Base-by-base conservation (phyloP, 2,329 filamentous ascomycete species). In the Diaporthe eres region DNA sequence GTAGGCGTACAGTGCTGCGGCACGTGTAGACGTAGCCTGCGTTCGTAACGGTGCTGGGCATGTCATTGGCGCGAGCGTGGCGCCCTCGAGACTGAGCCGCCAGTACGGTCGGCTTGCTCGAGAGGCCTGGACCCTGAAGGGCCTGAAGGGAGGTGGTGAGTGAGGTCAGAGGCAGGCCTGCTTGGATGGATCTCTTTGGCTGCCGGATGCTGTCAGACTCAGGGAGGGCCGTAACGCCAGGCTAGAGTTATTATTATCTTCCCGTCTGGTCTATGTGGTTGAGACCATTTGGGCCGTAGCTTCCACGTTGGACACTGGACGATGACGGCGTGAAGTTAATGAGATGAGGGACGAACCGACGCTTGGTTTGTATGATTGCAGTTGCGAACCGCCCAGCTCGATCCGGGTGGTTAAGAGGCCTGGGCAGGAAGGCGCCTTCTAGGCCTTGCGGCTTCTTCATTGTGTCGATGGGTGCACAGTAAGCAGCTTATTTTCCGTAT, bases 51-150 rank as follows among this genome's bases (percentile, higher is more conserved):
- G 44, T 61, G 57, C 72, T 67, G 60, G 51, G 39, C 44, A 65
- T 76, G 39, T 53, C 34, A 74, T 76, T 76, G 75, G 75, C 49
- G 47, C 12, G 17, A 37, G 63, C 37, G 72, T 63, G 49, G 72
- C 58, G 72, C 72, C 49, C 13, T 55, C 67, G 74, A 76, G 47
- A 42, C 49, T n/a, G 34, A 53, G 34, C 63, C 63, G 63, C 63
- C 63, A 51, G 22, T 19, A 49, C 13, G 44, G 44, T 39, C 63
- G 19, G n/a, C 39, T 25, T 63, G 44, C 17, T 42, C 42, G 15
- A 60, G 51, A 44, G 65, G 34, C 68, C 68, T 58, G 68, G 68
- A 71, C 68, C 68, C 49, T 57, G 67, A 34, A 34, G 31, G 31
- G 31, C 31, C 31, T 34, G 31, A n/a, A 34, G 44, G 31, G 22